These are phyloP conservation scores for Epichloe aotearoae DNA, from an alignment of 2,329 filamentous ascomycete species.

Conservation along the genomic window DNA sequence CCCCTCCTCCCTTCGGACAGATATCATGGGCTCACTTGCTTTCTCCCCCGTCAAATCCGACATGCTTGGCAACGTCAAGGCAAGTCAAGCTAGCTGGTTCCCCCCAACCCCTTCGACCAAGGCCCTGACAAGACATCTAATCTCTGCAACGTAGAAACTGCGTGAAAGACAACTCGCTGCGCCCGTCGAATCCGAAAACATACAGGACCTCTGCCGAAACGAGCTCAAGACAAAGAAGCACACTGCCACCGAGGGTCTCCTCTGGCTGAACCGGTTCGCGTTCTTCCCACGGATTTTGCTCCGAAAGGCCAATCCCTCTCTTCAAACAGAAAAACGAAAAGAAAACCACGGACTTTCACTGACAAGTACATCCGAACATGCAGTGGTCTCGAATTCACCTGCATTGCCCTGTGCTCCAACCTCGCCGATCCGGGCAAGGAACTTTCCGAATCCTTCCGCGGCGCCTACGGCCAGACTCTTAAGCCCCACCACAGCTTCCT, in stretches of 20 bases:
- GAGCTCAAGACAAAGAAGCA: constrained; percentile 88
- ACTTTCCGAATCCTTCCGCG: constrained; percentile 75
- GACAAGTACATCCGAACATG: constrained; percentile 3
- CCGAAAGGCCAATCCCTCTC: neutral
- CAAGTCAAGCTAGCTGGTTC: constrained; percentile 23
- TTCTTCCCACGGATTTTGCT: neutral
- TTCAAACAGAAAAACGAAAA: neutral
- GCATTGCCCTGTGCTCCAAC: constrained; percentile 70
- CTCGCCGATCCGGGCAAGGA: constrained; percentile 55
- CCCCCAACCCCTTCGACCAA: neutral
- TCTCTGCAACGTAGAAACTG: constrained; percentile 54
- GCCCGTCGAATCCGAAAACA: constrained; percentile 63
- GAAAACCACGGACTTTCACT: neutral
- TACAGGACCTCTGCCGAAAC: constrained; percentile 75
- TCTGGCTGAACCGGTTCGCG: constrained; percentile 77
- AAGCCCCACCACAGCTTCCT: constrained; percentile 86
- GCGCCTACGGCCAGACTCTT: constrained; percentile 72
- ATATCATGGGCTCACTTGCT: constrained; percentile 54
- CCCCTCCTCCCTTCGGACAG: constrained; percentile 20
- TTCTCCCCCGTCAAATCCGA: constrained; percentile 85
- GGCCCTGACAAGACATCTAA: neutral
- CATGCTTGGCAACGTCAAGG: constrained; percentile 84
- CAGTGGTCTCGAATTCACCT: constrained; percentile 90
- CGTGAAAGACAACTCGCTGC: constrained; percentile 67
- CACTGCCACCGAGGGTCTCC: constrained; percentile 71